Conservation (phyloP, 2,329 filamentous ascomycete genomes). For the Clonostachys sp. region DNA sequence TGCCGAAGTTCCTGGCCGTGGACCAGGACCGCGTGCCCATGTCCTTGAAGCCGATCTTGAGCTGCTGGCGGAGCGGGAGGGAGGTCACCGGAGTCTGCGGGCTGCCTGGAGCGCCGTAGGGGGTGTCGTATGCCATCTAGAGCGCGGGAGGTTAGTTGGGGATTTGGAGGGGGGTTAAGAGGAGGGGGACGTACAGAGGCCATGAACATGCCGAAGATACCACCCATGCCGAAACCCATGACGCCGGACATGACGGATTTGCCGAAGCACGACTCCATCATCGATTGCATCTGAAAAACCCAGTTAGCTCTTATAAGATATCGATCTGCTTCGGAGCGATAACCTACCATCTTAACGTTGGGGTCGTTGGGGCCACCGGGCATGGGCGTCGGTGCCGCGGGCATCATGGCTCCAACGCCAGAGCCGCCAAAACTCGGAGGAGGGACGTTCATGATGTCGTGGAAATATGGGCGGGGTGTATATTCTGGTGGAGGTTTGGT, state of each 20-base stretch:
- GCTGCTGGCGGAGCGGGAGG: conserved; percentile 81
- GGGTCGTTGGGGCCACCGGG: conserved; percentile 33
- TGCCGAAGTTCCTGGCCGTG: conserved; percentile 90
- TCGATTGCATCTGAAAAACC: conserved; percentile 57
- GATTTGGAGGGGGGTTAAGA: not conserved
- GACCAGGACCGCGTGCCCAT: conserved; percentile 83
- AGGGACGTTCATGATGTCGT: conserved; percentile 30
- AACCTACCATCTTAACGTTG: conserved; percentile 42
- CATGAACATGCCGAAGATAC: conserved; percentile 96
- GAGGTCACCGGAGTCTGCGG: conserved; percentile 39
- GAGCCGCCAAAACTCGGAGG: conserved; percentile 16
- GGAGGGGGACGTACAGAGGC: conserved; percentile 63
- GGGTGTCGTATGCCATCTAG: conserved; percentile 97
- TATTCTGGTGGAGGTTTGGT: not conserved
- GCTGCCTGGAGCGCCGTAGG: conserved; percentile 54
- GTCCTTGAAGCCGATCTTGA: conserved; percentile 83
- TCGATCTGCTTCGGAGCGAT: not conserved
- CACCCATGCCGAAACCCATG: conserved; percentile 92
- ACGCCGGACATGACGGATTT: conserved; percentile 88
- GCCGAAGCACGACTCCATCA: conserved; percentile 88
- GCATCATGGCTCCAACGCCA: no score
- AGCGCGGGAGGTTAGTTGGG: not conserved
- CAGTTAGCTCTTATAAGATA: not conserved
- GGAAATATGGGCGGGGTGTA: conserved; percentile 8
- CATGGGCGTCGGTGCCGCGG: conserved; percentile 1